These are phyloP conservation scores for Tetrastigma voinierianum DNA, from an alignment of 164 flowering plant genomes.

Conservation along the genomic window DNA sequence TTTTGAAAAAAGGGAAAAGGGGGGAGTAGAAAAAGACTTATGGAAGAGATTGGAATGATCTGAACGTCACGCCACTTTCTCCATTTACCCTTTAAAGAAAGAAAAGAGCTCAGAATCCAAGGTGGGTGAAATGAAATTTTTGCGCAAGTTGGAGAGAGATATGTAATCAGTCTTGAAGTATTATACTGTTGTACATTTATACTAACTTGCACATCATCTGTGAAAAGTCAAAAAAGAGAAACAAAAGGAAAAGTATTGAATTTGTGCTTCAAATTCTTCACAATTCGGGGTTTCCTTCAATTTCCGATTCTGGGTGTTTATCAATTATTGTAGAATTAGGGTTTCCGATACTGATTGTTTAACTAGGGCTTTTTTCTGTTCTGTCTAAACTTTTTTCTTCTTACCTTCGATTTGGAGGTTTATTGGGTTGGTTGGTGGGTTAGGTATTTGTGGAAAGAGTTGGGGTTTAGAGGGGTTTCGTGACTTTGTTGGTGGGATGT, in stretches of 20 bases:
- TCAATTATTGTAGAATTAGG: neutral
- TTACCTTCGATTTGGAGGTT: neutral
- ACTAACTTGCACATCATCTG: too few species aligned
- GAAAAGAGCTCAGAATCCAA: constrained; percentile 12
- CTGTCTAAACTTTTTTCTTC: neutral
- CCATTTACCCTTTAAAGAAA: neutral
- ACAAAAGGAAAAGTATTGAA: constrained; percentile 14
- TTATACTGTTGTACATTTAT: neutral
- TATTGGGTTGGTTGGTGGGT: neutral
- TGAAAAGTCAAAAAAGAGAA: neutral
- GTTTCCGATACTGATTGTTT: neutral
- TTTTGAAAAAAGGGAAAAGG: constrained; percentile 10
- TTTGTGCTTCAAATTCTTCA: constrained; percentile 6
- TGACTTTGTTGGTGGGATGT: neutral
- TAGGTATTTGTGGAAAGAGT: neutral
- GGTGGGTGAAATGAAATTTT: constrained; percentile 17
- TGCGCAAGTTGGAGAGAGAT: neutral
- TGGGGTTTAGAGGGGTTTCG: neutral
- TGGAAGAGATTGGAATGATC: constrained; percentile 15
- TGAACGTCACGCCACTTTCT: constrained; percentile 23
- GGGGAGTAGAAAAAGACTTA: constrained; percentile 17
- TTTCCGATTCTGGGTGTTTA: constrained; percentile 13
- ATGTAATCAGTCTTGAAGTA: neutral
- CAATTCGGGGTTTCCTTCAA: constrained; percentile 16
- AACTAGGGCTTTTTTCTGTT: neutral